Percentiles rank a stretch among this genome's conserved stretches.
Conservation (phyloP, 805 yeast species). For the Torulaspora quercuum region DNA sequence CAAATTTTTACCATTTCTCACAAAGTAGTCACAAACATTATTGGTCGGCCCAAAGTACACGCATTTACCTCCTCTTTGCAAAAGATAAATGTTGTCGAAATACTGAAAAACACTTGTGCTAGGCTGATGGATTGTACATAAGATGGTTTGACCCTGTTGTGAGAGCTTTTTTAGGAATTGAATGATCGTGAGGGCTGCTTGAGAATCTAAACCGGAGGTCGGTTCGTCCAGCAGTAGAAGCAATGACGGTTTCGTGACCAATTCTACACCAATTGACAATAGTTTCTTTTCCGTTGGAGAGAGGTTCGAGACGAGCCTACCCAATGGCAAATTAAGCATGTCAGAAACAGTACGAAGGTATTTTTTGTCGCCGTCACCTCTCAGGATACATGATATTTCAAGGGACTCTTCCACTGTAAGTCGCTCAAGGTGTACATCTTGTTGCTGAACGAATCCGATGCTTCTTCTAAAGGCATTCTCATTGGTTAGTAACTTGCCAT, state of each 20-base stretch:
- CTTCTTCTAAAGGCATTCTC: conserved; percentile 47
- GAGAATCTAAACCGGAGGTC: conserved; percentile 58
- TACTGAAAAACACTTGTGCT: conserved; percentile 57
- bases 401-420: conserved; percentile 54
- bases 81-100: conserved; percentile 56
- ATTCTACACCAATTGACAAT: conserved; percentile 52
- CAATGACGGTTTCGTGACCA: conserved; percentile 53
- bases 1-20: conserved; percentile 56
- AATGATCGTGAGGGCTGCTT: conserved; percentile 57
- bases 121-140: conserved; percentile 67
- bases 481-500: conserved; percentile 46
- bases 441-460: conserved; percentile 60
- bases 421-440: conserved; percentile 51
- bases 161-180: conserved; percentile 49
- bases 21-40: conserved; percentile 48
- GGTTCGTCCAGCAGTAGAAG: conserved; percentile 58
- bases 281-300: conserved; percentile 55
- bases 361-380: conserved; percentile 39
- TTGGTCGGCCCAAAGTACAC: conserved; percentile 74
- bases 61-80: conserved; percentile 69
- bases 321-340: conserved; percentile 41
- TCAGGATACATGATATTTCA: conserved; percentile 48
- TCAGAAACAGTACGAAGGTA: conserved; percentile 39
- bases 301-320: conserved; percentile 49
- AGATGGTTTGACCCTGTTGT: conserved; percentile 53